Evolutionary conservation across 192 early-diverging fungal genomes (phyloP), one percentile per base, ranked within the genome.

Genomic region (Backusella australiensis): DNA sequence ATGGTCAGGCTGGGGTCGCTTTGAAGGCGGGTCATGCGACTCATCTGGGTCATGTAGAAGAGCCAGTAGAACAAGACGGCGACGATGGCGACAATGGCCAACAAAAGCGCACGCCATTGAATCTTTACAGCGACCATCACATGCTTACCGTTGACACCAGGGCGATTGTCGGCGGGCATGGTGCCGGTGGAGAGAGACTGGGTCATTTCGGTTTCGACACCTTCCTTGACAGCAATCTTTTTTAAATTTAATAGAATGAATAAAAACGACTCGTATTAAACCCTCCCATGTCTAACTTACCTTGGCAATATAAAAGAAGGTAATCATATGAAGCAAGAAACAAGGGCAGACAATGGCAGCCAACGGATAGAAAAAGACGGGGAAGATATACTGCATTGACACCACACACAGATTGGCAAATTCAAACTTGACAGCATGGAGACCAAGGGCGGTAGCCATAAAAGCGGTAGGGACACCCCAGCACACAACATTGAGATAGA

Each of bases 31-130:
- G 79, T 71, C 34, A 86, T 70, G 38, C 78, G 78, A 14, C 49
- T 38, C 17, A 89, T 76, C 67, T 87, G 81, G 8, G 83, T 67
- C 63, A 83, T 84, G 56, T 89, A 89, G 68, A 89, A 87, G 29
- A 89, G 35, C 87, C 86, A 87, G 72, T 89, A 89, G 59, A 89
- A 87, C 9, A 83, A 78, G n/a, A 86, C 84, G 6, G 78, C 69
- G 3, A 69, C 6, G 11, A 85, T 69, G 2, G 85, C 73, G 39
- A 72, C 70, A 17, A 87, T 29, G 0, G 86, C 86, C 49, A 89
- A 69, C 53, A 89, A 42, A 11, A 86, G 77, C 6, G 86, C 87
- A 23, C 87, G 82, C 87, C 87, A 89, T 67, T 89, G 87, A 29
- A 89, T 89, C 41, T 75, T 76, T 42, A 89, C 79, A n/a, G 85